Base-by-base conservation (phyloP, 2,329 filamentous ascomycete genomes). In the Raffaelea albimanens region DNA sequence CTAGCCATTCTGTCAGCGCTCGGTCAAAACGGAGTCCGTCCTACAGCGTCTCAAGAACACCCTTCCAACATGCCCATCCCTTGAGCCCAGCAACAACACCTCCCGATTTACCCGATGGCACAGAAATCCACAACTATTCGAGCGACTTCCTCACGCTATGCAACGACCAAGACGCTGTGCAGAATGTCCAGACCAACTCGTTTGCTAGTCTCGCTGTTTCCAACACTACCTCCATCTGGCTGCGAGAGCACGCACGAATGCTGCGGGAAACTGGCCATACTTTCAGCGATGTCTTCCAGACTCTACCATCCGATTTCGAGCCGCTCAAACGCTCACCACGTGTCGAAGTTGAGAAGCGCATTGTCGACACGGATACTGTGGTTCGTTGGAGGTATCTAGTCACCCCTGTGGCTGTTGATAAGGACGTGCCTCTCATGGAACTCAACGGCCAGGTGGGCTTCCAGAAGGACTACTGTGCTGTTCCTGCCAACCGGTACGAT, bases 51-150 rank as follows among this genome's bases (percentile, higher is more conserved):
- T 62, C 80, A 67, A 65, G 82, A 67, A 46, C 45, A 4, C 21
- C 41, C 5, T 23, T 50, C 14, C 57, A 75, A 63, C 57, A 73
- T 61, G 65, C 69, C 57, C 73, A 83, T 64, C 71, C 81, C 63
- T 65, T 81, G 23, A 95, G 89, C 62, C 85, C 88, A 43, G 85
- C 83, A 19, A 91, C 85, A 46, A 83, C 83, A 50, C 83, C 85
- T 29, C 77, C 81, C 49, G 82, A 80, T 58, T 69, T 78, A 14
- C 73, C 75, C 16, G 73, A 82, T 63, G 73, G 85, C 60, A 73
- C 79, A 39, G 70, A 78, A 49, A 71, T 80, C 18, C 82, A 86
- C 57, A 75, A 80, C 47, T 91, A 86, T 61, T 88, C 87, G 0
- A 70, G 75, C 44, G 82, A 85, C 43, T 95, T 95, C 58, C 71